These are phyloP conservation scores for Cystobasidium onofrii DNA, from an alignment of 768 basidiomycete genomes.

Conservation along the genomic window DNA sequence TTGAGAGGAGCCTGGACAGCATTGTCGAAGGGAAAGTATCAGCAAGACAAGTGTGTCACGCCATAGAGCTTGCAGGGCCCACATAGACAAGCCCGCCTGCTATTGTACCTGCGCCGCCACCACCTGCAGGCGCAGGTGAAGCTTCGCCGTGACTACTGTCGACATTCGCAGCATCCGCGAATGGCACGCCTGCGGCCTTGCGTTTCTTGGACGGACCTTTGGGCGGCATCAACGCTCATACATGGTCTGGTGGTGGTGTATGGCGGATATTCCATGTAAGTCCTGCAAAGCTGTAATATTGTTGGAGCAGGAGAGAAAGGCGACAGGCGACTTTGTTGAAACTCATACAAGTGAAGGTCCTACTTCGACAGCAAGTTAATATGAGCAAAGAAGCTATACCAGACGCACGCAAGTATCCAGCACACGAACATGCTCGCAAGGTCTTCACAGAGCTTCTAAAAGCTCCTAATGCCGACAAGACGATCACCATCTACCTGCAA, in stretches of 20 bases:
- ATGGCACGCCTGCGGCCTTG: not conserved
- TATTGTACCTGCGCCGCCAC: not conserved
- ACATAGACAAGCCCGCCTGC: not conserved
- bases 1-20: constrained; percentile 22
- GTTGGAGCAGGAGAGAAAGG: not conserved
- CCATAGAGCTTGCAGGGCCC: not conserved
- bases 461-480: not conserved
- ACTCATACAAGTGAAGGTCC: not conserved
- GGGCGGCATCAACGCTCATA: not conserved
- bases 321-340: not conserved
- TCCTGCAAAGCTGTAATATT: no score
- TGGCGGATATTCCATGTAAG: not conserved
- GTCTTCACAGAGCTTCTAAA: constrained; percentile 11
- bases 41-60: not conserved
- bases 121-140: not conserved
- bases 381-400: not conserved
- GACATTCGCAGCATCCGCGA: not conserved
- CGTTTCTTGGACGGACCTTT: constrained; percentile 11
- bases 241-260: not conserved
- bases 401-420: not conserved
- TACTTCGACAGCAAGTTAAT: not conserved
- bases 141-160: not conserved
- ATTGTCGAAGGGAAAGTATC: no score
- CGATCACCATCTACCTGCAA: not conserved
- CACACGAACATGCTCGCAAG: not conserved